Base-by-base conservation (phyloP, 164 flowering plant genomes). In the Paratinospora sagittata region DNA sequence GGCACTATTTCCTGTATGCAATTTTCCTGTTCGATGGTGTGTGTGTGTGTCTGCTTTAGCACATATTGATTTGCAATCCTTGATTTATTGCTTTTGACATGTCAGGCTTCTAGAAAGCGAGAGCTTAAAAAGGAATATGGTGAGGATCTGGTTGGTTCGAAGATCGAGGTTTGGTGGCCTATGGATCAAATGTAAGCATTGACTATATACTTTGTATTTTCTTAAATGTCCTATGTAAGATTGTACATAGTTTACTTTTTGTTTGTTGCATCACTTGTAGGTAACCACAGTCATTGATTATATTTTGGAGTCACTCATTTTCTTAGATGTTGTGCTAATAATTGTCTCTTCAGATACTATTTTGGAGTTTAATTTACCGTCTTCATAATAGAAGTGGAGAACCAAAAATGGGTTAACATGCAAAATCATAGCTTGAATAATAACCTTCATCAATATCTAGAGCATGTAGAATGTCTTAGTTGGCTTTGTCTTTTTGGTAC, bases 161-260 rank as follows among this genome's bases (percentile, higher is more conserved):
- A 69, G 76, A 79, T 90, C 23, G 85, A 86, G 74, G 93, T 92
- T 58, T 90, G 85, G 88, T 92, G 98, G 98, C 98, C 98, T 17
- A 27, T 74, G 0, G 98, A 92, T 81, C 34, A 62, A 0, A 61
- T 0, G 98, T 90, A 84, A 87, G 94, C 72, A 27, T 65, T 65
- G 65, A 72, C 70, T 90, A 16, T 19, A 52, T 52, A 21, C 16
- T 52, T 6, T 13, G 19, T 52, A 19, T 19, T 52, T 17, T 52
- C n/a, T 52, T n/a, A 52, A 52, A 17, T 14, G 58, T 16, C n/a
- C n/a, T 52, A 52, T 52, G 16, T 6, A 16, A 52, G 58, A 21
- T 52, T 52, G 58, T 17, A 49, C 16, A 5, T 13, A 11, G 16
- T 7, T 13, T 49, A 3, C 55, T 49, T 13, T 6, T 49, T 49